phyloP scores from a whole-genome alignment of 140 eudicot species.

The Senecio squalidus region DNA sequence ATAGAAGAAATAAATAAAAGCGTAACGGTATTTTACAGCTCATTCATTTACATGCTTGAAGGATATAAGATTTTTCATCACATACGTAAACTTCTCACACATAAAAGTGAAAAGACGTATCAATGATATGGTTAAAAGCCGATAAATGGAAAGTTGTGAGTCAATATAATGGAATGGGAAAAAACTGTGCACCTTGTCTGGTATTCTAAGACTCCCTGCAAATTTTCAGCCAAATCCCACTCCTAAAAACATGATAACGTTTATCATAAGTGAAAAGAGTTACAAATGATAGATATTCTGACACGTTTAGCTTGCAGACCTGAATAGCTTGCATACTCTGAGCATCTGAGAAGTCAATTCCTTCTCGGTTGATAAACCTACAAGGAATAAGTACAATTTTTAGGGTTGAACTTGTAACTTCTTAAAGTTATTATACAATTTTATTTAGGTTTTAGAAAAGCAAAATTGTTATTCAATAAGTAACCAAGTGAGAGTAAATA shows the following conservation, averaged over 20 bases:
- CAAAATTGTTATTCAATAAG: not conserved
- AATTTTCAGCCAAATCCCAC: slow-evolving; percentile 94
- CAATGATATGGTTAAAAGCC: not conserved
- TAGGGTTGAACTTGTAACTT: slow-evolving; percentile 11
- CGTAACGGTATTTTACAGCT: not conserved
- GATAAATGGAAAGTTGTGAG: slow-evolving; percentile 2
- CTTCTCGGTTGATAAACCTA: slow-evolving; percentile 93
- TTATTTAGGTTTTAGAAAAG: too few species aligned
- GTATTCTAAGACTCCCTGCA: slow-evolving; percentile 87
- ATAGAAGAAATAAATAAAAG: slow-evolving; percentile 2
- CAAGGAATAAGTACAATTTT: slow-evolving; percentile 14
- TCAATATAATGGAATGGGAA: slow-evolving; percentile 7
- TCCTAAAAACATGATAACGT: slow-evolving; percentile 40
- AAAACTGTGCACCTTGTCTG: slow-evolving; percentile 69
- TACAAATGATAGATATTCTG: slow-evolving; percentile 5
- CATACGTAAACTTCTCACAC: not conserved
- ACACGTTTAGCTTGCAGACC: slow-evolving; percentile 36
- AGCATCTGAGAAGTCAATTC: slow-evolving; percentile 98
- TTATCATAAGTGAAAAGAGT: slow-evolving; percentile 4
- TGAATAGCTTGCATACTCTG: slow-evolving; percentile 93
- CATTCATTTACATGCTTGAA: not conserved
- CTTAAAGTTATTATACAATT: too few species aligned
- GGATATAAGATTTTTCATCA: not conserved
- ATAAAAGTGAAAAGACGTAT: not conserved
- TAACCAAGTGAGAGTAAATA: too few species aligned